Base-by-base conservation (phyloP, 2,329 filamentous ascomycete genomes). In the Colletotrichum costaricense region DNA sequence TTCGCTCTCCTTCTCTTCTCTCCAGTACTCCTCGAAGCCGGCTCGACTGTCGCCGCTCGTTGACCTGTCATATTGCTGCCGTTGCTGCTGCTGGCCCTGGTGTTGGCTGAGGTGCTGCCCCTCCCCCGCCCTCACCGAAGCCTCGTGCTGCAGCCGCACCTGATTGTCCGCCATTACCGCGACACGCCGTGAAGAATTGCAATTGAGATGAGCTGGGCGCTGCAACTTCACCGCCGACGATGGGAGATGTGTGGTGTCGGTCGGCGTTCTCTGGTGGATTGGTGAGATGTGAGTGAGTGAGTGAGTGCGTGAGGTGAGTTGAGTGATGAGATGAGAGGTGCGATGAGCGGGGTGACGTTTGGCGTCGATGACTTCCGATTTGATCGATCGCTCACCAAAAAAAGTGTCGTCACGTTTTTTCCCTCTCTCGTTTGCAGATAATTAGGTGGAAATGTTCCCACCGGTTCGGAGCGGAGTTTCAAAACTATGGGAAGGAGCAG, bases 21-120 rank as follows among this genome's bases (percentile, higher is more conserved):
- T 86, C 85, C 86, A 86, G 72, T 85, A 88, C 11, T 81, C 77
- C n/a, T 81, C 79, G 76, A 88, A 88, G n/a, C 86, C 86, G 2
- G 86, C 86, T 72, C 84, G 80, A 19, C 76, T 77, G 52, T 71
- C 72, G 63, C 74, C 74, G 54, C 63, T 30, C 28, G 16, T 30
- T 64, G 49, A 54, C 42, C 54, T 58, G 54, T 52, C 69, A 62
- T 28, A 26, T 54, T 63, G 60, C 33, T 63, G 60, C 60, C 24
- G 46, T 55, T 16, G 62, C 12, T 54, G 60, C 16, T 52, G 60
- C 14, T 63, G 60, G 38, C 16, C 42, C 26, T 35, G 60, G 14
- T 59, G 33, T 33, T 42, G 14, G 16, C 2, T 54, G 30, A 2
- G 22, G n/a, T 54, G 46, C 4, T 60, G 69, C 67, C 54, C 59